Conservation (phyloP, 768 basidiomycete genomes). For the Pleurotus tuoliensis region DNA sequence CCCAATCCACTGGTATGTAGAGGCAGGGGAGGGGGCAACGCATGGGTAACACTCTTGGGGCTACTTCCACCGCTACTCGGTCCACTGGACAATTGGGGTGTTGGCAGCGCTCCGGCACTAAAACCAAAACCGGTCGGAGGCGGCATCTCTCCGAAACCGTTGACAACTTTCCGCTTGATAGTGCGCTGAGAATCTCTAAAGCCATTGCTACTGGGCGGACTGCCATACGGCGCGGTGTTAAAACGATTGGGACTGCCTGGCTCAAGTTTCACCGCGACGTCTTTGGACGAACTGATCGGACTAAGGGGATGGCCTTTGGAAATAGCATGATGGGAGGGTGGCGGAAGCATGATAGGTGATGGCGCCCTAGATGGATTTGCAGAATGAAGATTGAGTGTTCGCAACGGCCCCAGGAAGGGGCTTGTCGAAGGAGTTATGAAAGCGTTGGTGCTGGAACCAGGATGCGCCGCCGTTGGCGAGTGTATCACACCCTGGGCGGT, state of each 20-base stretch:
- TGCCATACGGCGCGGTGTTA: background rate
- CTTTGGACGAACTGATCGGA: conserved; percentile 12
- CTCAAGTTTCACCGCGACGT: conserved; percentile 22
- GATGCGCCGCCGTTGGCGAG: conserved; percentile 19
- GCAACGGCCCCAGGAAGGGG: conserved; percentile 76
- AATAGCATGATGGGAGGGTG: conserved; percentile 20
- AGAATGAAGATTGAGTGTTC: conserved; percentile 73
- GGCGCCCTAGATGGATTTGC: conserved; percentile 67
- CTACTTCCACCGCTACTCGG: conserved; percentile 64
- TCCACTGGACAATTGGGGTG: conserved; percentile 62
- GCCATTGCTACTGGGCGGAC: background rate
- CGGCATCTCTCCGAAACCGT: conserved; percentile 2
- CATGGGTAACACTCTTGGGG: conserved; percentile 47
- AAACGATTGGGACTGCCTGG: conserved; percentile 15
- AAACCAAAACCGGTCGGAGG: conserved; percentile 1
- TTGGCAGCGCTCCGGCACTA: conserved; percentile 30
- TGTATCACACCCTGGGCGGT: background rate
- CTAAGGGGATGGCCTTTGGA: conserved; percentile 13
- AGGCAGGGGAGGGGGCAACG: conserved; percentile 6
- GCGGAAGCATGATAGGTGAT: conserved; percentile 66
- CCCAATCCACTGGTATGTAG: conserved; percentile 1
- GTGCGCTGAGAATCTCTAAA: conserved; percentile 5
- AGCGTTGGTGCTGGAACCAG: conserved; percentile 19
- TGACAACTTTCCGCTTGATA: background rate
- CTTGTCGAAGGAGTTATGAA: conserved; percentile 66